Evolutionary conservation across 805 yeast species (phyloP).

Genomic region (Starmerella etchellsii): DNA sequence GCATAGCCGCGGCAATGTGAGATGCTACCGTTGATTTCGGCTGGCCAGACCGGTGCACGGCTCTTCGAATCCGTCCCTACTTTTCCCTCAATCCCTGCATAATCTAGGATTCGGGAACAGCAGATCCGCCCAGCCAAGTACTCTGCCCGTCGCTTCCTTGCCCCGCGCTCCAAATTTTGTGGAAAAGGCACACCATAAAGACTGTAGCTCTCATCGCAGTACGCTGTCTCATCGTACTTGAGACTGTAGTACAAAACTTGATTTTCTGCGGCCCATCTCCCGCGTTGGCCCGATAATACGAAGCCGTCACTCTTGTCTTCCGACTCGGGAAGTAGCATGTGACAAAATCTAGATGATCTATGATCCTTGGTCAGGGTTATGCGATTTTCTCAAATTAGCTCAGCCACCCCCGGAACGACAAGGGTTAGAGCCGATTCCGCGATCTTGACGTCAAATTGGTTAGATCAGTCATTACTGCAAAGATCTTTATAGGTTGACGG

Average conservation of each 20-base stretch:
- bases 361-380: no score
- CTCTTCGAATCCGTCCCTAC: neutral
- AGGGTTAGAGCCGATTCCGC: no score
- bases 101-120: conserved; percentile 1
- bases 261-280: neutral
- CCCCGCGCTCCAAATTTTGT: neutral
- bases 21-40: conserved; percentile 6
- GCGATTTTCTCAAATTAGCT: no score
- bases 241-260: neutral
- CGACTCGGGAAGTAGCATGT: no score
- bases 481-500: no score
- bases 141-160: conserved; percentile 8
- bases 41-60: conserved; percentile 12
- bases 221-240: neutral
- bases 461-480: no score
- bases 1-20: conserved; percentile 7
- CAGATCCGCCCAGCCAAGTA: conserved; percentile 10
- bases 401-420: no score
- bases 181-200: conserved; percentile 4
- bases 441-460: no score
- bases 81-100: neutral
- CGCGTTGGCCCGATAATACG: neutral
- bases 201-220: no score
- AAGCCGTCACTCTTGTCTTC: no score
- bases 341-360: no score